Evolutionary conservation across 75 land plant species (phyloP), one percentile per base, ranked within the genome.

Genomic region (Pinus tabuliformis): DNA sequence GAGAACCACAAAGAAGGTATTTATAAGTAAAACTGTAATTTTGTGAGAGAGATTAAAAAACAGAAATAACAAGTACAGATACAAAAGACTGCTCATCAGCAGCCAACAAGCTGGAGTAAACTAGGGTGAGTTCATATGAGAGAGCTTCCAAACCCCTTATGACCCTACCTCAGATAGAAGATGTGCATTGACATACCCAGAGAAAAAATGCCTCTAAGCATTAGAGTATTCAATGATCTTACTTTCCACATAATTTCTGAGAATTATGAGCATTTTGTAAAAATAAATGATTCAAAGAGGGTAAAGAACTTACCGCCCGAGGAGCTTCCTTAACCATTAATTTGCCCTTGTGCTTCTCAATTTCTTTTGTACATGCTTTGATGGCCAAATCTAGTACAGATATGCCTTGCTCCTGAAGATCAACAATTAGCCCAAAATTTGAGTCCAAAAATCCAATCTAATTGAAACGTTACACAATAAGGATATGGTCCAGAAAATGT

Each of bases 341-440:
- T 83, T 93, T 96, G 12, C 99, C 99, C 76, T 92, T 92, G 82
- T 96, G 89, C 37, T 78, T 75, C 16, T 94, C 97, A 54, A 96
- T 94, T 68, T 82, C 92, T 79, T 90, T 92, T 11, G 81, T 80
- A 83, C 99, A 96, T 70, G 99, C 95, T 77, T 86, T 78, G 49
- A 94, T 94, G 18, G 99, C 99, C 1, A 91, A 77, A 58, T 75
- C 88, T 33, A 96, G 90, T 64, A 92, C 79, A 24, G 91, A 54
- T 52, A 96, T 96, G 28, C 99, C 99, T 88, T 94, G 92, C 37
- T 94, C 95, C 99, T 96, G 89, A 36, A n/a, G 17, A 14, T 21
- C 4, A 77, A 56, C 5, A 56, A 74, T 56, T 65, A 78, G 66
- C 28, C 70, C n/a, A 74, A 6, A 37, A 52, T 8, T 66, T 66